Conservation (phyloP, 2,329 filamentous ascomycete genomes). For the Cordyceps militaris region DNA sequence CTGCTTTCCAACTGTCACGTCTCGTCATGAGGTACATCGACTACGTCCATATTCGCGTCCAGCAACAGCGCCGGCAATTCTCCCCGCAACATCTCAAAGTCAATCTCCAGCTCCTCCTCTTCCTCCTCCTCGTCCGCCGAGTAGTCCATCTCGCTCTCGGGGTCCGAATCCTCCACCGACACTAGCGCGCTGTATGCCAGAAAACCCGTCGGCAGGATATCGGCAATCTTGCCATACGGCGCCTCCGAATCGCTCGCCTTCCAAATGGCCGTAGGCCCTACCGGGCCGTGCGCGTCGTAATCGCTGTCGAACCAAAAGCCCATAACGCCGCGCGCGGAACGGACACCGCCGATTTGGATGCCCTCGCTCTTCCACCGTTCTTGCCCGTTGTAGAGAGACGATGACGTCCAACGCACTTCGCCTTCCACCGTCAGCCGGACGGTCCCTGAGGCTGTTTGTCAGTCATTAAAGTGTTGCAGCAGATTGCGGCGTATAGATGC, state of each 20-base stretch:
- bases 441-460: slow-evolving; percentile 37
- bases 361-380: slow-evolving; percentile 72
- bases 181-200: slow-evolving; percentile 21
- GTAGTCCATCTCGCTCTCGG: slow-evolving; percentile 24
- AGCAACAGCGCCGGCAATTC: slow-evolving; percentile 21
- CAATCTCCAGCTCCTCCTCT: slow-evolving; percentile 22
- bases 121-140: slow-evolving; percentile 23
- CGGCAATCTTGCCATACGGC: slow-evolving; percentile 21
- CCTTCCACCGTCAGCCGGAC: slow-evolving; percentile 62
- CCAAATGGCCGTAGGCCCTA: slow-evolving; percentile 72
- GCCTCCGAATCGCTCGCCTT: slow-evolving; percentile 52
- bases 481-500: too few species aligned
- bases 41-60: slow-evolving; percentile 19
- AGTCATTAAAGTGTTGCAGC: slow-evolving; percentile 17
- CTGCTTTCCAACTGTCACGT: neutral
- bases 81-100: slow-evolving; percentile 18
- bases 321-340: slow-evolving; percentile 55
- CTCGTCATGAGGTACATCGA: slow-evolving; percentile 12
- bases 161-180: slow-evolving; percentile 12
- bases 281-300: slow-evolving; percentile 60
- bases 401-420: slow-evolving; percentile 68
- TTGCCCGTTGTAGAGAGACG: slow-evolving; percentile 55
- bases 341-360: slow-evolving; percentile 62
- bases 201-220: slow-evolving; percentile 26
- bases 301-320: slow-evolving; percentile 36